Percentiles rank a stretch among this genome's conserved stretches.
These are phyloP conservation scores for Recurvomyces mirabilis DNA, from an alignment of 495 filamentous ascomycete species.

Conservation along the genomic window DNA sequence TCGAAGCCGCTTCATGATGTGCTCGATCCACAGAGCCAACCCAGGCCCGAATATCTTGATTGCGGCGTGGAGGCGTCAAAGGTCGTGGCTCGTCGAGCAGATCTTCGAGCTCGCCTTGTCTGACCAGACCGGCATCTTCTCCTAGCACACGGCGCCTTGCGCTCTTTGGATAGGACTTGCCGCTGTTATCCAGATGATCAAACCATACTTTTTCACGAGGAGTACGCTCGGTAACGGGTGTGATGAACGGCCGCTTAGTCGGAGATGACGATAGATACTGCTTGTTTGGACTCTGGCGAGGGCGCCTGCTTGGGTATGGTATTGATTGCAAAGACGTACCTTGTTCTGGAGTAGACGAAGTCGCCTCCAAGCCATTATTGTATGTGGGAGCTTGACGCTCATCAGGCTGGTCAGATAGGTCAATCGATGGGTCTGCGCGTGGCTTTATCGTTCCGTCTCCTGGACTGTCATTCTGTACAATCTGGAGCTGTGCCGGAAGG, in stretches of 20 bases:
- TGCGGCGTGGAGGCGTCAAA: conserved; percentile 17
- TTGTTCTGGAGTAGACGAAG: no score
- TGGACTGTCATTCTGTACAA: no score
- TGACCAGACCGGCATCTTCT: conserved; percentile 5
- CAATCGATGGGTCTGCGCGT: no score
- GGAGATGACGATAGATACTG: conserved; percentile 17
- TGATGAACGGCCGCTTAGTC: conserved; percentile 29
- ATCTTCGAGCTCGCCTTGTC: conserved; percentile 16
- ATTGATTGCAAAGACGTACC: conserved; percentile 24
- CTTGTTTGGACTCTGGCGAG: not conserved
- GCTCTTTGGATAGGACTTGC: not conserved
- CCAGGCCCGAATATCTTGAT: conserved; percentile 26
- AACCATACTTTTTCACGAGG: conserved; percentile 26
- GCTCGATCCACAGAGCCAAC: conserved; percentile 10
- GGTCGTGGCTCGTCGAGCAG: conserved; percentile 11
- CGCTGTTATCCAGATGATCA: conserved; percentile 16
- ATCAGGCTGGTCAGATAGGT: not conserved
- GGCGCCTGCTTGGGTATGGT: conserved; percentile 13
- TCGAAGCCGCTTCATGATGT: not conserved
- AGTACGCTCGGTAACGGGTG: conserved; percentile 24
- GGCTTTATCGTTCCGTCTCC: no score
- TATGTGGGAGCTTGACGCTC: not conserved
- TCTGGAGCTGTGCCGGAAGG: no score
- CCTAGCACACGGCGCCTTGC: not conserved
- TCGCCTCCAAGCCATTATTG: not conserved